Base-by-base conservation (phyloP, 306 rosid genomes). In the Trichosanthes cucumerina region DNA sequence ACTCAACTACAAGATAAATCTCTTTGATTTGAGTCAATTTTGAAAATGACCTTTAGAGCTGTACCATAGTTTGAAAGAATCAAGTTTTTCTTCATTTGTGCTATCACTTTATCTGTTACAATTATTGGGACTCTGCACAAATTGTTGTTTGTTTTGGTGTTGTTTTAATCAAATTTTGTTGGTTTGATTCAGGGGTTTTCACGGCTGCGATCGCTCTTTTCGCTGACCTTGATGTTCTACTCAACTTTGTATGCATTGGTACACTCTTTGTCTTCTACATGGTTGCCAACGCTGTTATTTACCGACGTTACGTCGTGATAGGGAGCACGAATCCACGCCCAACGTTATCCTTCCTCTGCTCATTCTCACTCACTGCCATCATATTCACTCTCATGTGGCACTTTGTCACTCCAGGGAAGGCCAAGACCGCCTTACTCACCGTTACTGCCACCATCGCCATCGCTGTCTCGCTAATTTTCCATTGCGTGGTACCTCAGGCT, bases 191-290 rank as follows among this genome's bases (percentile, higher is more conserved):
- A 94, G 98, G 98, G 82, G 86, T 94, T 81, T 82, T 90, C 74
- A 94, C 98, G 12, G 97, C 97, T 6, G 91, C 88, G 43, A 86
- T 92, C 4, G 94, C 98, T 76, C 92, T 92, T 79, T 94, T 94
- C 88, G 88, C 91, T 24, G 97, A 94, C 54, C 86, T 92, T 2
- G 49, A 86, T 36, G 87, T 94, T 74, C 96, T 94, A 21, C 92
- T 94, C 71, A 83, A 88, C 83, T 88, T 92, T 4, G 96, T 92
- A 47, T 88, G 97, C 43, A 94, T 94, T 16, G 97, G 98, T n/a
- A 94, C 98, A 7, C 97, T 94, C 38, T 90, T 92, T 58, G 98
- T 94, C n/a, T 94, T 92, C 68, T 94, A 90, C 92, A 92, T 94
- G 98, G 98, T 94, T 78, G 95, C 96, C 47, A 94, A 91, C 56